Percentiles rank a stretch among this genome's conserved stretches.
These are phyloP conservation scores for Graphiopsis chlorocephala DNA, from an alignment of 2,329 filamentous ascomycete species.

Conservation along the genomic window DNA sequence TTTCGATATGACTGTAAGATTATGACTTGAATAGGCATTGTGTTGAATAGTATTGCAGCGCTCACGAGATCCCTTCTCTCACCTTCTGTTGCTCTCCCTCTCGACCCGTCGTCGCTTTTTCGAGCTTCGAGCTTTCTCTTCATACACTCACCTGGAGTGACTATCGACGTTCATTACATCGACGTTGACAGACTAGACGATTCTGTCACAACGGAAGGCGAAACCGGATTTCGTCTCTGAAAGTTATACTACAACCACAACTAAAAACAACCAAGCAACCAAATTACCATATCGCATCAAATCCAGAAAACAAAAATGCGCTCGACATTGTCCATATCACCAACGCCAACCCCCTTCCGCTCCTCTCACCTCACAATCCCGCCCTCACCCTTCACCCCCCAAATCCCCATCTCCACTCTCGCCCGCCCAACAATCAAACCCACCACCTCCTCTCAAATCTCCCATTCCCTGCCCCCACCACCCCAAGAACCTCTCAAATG, in stretches of 20 bases:
- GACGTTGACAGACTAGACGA: background rate
- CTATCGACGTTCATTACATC: background rate
- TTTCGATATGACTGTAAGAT: conserved; percentile 17
- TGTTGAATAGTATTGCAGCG: background rate
- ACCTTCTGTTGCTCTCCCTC: background rate
- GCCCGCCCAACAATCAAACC: conserved; percentile 14
- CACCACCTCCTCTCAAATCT: background rate
- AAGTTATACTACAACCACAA: background rate
- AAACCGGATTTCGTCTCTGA: background rate
- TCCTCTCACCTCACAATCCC: conserved; percentile 45
- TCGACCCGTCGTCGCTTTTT: background rate
- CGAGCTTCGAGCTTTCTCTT: background rate
- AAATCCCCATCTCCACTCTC: conserved; percentile 24
- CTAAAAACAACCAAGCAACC: background rate
- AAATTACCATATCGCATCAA: background rate
- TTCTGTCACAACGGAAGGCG: background rate
- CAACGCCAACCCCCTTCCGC: conserved; percentile 41
- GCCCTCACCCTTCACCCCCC: conserved; percentile 39
- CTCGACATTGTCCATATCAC: conserved; percentile 34
- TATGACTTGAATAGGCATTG: conserved; percentile 17
- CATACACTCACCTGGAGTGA: conserved; percentile 3
- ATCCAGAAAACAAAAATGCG: conserved; percentile 23
- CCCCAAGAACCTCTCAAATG: conserved; percentile 41
- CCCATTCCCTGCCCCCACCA: conserved; percentile 23
- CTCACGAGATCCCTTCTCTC: background rate